Evolutionary conservation across 352 stramenopile species (phyloP), one percentile per base, ranked within the genome.

Genomic region (Globisporangium alternatum): DNA sequence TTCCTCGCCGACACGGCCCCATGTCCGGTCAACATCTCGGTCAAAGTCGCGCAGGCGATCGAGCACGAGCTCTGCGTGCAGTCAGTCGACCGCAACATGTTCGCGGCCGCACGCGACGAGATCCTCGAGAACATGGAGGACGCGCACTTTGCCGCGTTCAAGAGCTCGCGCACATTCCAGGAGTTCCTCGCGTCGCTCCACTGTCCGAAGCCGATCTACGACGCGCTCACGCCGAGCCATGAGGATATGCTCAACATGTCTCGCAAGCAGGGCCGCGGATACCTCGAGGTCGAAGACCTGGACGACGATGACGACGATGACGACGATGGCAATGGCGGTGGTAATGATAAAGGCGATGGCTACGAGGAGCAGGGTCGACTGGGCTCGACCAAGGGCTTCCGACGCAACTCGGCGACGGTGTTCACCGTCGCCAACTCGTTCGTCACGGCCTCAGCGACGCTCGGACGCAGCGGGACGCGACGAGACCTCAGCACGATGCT

Each of bases 111-210:
- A 6, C 69, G 82, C 43, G 56, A 71, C 1, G 80, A 89, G 51
- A 74, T 91, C 30, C 65, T 91, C n/a, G 57, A 52, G 7, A 60
- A 33, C 2, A 85, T 91, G 70, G 74, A 88, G 28, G 75, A 88
- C 62, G 67, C 75, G 0, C 43, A 73, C 12, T 90, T 91, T 37
- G 57, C 63, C 5, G 39, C 63, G 2, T 90, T 89, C 69, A 88
- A 86, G 55, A 30, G 52, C 7, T 82, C 71, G 7, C 45, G 48
- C 0, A 44, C 76, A 30, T 91, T 89, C 37, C 56, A 76, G 17
- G 74, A 87, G 10, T 82, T 89, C 54, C 60, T 91, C 2, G 43
- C 28, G 5, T 64, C 65, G 13, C 54, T 87, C 15, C 63, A 86
- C 39, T 88, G 78, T n/a, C 78, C 81, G 0, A 67, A 75, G 33